Conservation (phyloP, 139 green algal species). For the Chloropicon primus region DNA sequence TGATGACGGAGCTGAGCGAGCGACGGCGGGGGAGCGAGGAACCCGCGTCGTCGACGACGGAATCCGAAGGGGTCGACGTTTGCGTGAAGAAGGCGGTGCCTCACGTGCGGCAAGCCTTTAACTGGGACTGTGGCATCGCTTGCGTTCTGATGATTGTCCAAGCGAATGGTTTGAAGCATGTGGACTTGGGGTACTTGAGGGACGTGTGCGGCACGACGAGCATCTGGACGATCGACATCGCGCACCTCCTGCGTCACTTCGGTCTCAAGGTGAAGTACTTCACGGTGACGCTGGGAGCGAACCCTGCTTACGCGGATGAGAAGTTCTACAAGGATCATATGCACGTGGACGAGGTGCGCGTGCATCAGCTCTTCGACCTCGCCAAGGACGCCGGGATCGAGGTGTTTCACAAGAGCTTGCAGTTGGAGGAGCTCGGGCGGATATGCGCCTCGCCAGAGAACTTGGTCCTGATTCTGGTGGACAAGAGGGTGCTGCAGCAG, state of each 20-base stretch:
- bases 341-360: slow-evolving; percentile 52
- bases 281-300: slow-evolving; percentile 67
- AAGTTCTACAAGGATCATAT: slow-evolving; percentile 71
- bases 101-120: slow-evolving; percentile 43
- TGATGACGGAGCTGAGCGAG: no score
- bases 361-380: slow-evolving; percentile 56
- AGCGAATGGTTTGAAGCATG: slow-evolving; percentile 20
- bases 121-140: slow-evolving; percentile 80
- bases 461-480: slow-evolving; percentile 62
- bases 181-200: slow-evolving; percentile 33
- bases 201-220: slow-evolving; percentile 51
- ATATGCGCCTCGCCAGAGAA: slow-evolving; percentile 10
- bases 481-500: slow-evolving; percentile 35
- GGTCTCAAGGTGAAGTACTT: slow-evolving; percentile 43
- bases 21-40: no score
- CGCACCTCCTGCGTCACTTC: slow-evolving; percentile 61
- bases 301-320: slow-evolving; percentile 60
- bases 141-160: slow-evolving; percentile 77
- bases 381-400: slow-evolving; percentile 28
- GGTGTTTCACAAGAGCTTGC: neutral
- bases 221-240: slow-evolving; percentile 86
- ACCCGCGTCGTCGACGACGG: no score
- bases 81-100: slow-evolving; percentile 20
- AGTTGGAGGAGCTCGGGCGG: neutral
- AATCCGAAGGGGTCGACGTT: neutral